Base-by-base conservation (phyloP, 2,329 filamentous ascomycete species). In the Aureobasidium sp. region DNA sequence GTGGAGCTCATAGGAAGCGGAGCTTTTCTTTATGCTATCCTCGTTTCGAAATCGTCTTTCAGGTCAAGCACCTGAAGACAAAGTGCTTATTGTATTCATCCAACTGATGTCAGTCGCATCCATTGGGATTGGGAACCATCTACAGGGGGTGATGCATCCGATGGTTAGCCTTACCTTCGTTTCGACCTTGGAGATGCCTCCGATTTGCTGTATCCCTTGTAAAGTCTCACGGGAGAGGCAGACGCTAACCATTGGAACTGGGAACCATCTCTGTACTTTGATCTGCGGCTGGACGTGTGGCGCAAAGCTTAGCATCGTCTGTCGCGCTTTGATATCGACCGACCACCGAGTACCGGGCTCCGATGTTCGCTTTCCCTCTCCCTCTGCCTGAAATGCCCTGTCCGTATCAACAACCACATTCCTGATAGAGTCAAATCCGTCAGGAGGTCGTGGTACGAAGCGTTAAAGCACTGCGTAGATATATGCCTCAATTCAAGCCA, bases 301-400 rank as follows among this genome's bases (percentile, higher is more conserved):
- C 53, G 53, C 29, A 57, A 57, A 57, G 53, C 53, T 57, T 57
- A 54, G 53, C 39, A 57, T 42, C 22, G 33, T 14, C 5, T 33
- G 40, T 57, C 53, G 53, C 53, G 44, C 12, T 57, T 45, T 57
- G 15, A 22, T 35, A 17, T 54, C 17, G 53, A 54, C 52, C 52
- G 52, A 45, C 42, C 11, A 42, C 44, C 44, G 44, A 56, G 19
- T 11, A 33, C 52, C 52, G 39, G 40, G 9, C 22, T 15, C 27
- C 11, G 27, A 54, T 42, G 35, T 5, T 24, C 5, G 8, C 19
- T 52, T 31, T 39, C 31, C 50, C 50, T 54, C 8, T 8, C 31
- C n/a, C 33, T 42, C 50, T 54, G 50, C 50, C 50, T 54, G 24
- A 42, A 44, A n/a, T 40, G 24, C 11, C 29, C 29, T 39, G 31